Evolutionary conservation across 2,329 filamentous ascomycete genomes (phyloP).

Genomic region (Clarireedia hainanense): DNA sequence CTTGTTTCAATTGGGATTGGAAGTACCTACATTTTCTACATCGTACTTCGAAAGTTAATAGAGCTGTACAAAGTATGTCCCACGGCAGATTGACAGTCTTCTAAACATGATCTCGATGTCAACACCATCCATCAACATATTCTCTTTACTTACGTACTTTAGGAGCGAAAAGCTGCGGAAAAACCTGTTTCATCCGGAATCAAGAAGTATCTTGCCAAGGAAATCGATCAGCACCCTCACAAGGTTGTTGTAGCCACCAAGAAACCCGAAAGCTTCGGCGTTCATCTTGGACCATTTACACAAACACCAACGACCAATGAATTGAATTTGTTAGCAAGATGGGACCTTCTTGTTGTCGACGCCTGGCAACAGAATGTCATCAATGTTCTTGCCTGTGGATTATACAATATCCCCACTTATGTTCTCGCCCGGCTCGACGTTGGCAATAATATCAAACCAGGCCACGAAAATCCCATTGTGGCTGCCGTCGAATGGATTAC

Average conservation of each 20-base stretch:
- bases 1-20: constrained; percentile 18
- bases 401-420: constrained; percentile 14
- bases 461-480: constrained; percentile 2
- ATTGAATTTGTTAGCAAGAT: constrained; percentile 31
- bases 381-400: constrained; percentile 26
- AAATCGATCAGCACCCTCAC: constrained; percentile 11
- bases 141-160: neutral
- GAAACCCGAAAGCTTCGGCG: constrained; percentile 27
- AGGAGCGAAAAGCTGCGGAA: constrained; percentile 13
- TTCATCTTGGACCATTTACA: constrained; percentile 35
- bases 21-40: constrained; percentile 9
- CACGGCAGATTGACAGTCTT: too few species aligned
- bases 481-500: neutral
- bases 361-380: constrained; percentile 32
- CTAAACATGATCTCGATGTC: too few species aligned
- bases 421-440: constrained; percentile 21
- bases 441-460: constrained; percentile 5
- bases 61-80: constrained; percentile 1
- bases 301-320: constrained; percentile 29
- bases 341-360: constrained; percentile 38
- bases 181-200: constrained; percentile 8
- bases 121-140: neutral
- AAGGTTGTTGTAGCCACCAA: constrained; percentile 12
- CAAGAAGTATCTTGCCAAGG: constrained; percentile 14
- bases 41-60: constrained; percentile 13